These are phyloP conservation scores for Filobasidium wieringae DNA, from an alignment of 768 basidiomycete species.

Conservation along the genomic window DNA sequence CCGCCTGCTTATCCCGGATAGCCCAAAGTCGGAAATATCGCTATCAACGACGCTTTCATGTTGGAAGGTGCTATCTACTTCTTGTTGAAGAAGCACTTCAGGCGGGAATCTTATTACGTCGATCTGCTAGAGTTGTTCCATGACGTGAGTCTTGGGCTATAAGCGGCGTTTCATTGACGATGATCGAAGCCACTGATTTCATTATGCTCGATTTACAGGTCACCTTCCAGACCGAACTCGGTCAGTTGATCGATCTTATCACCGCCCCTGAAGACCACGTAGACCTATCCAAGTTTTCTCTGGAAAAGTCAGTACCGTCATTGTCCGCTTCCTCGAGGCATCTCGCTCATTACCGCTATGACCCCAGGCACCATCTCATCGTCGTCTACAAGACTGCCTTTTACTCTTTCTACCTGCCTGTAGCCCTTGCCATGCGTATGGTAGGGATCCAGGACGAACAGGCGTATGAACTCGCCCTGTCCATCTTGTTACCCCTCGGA, in stretches of 20 bases:
- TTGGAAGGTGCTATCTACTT: conserved; percentile 87
- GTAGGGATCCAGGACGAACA: conserved; percentile 42
- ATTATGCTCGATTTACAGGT: conserved; percentile 35
- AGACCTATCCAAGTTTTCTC: conserved; percentile 75
- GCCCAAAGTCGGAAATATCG: conserved; percentile 59
- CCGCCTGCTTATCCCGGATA: conserved; percentile 17
- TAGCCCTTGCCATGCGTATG: conserved; percentile 83
- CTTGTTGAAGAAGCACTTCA: conserved; percentile 77
- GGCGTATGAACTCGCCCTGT: conserved; percentile 61
- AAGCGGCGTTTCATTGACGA: not conserved
- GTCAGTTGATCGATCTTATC: conserved; percentile 89
- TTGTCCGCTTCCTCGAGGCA: not conserved
- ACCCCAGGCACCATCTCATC: conserved; percentile 67
- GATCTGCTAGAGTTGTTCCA: conserved; percentile 85
- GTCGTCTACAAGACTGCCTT: conserved; percentile 95
- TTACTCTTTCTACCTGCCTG: conserved; percentile 97
- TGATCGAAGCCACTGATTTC: not conserved
- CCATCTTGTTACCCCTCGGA: conserved; percentile 79
- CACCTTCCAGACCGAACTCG: conserved; percentile 86
- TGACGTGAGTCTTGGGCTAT: conserved; percentile 46
- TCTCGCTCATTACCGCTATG: not conserved
- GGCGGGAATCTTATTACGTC: conserved; percentile 65
- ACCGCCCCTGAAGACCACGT: conserved; percentile 85
- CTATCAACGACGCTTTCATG: conserved; percentile 95
- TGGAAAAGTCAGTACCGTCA: conserved; percentile 52